Evolutionary conservation across 345 rosid genomes (phyloP).

Genomic region (Populus ilicifolia): DNA sequence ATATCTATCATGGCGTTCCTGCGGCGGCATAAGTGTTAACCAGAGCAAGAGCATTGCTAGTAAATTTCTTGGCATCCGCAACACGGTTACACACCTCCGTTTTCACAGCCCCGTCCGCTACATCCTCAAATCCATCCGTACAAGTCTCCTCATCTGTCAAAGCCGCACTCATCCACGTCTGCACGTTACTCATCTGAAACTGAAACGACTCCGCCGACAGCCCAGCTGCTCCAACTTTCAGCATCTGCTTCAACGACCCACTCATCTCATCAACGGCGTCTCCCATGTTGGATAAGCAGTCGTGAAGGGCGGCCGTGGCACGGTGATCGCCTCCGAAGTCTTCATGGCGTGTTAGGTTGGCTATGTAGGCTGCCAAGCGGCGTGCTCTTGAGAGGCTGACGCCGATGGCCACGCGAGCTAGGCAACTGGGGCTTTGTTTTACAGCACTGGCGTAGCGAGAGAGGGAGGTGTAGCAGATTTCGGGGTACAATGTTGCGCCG

Average conservation of each 20-base stretch:
- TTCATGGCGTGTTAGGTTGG: constrained; percentile 60
- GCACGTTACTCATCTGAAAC: constrained; percentile 76
- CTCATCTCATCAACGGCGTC: constrained; percentile 83
- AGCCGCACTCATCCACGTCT: constrained; percentile 95
- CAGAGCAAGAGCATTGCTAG: constrained; percentile 78
- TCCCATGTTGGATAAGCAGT: constrained; percentile 75
- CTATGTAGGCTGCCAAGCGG: constrained; percentile 41
- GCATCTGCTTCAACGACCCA: constrained; percentile 70
- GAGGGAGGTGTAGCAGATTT: constrained; percentile 68
- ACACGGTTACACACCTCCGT: constrained; percentile 39
- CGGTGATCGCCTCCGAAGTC: constrained; percentile 50
- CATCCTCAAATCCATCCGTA: constrained; percentile 70
- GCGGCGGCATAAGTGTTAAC: constrained; percentile 59
- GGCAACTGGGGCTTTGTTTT: constrained; percentile 47
- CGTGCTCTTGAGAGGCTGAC: constrained; percentile 56
- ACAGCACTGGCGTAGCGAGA: constrained; percentile 53
- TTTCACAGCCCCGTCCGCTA: constrained; percentile 23
- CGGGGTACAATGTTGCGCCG: constrained; percentile 71
- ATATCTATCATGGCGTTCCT: constrained; percentile 25
- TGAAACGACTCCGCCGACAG: constrained; percentile 41
- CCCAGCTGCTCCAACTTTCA: constrained; percentile 40
- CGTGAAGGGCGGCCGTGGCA: constrained; percentile 63
- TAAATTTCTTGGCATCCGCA: constrained; percentile 51
- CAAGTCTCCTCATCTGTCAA: constrained; percentile 95
- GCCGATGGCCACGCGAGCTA: constrained; percentile 60